Evolutionary conservation across 2,329 filamentous ascomycete species (phyloP).

Genomic region (Pestalotiopsis sp.): DNA sequence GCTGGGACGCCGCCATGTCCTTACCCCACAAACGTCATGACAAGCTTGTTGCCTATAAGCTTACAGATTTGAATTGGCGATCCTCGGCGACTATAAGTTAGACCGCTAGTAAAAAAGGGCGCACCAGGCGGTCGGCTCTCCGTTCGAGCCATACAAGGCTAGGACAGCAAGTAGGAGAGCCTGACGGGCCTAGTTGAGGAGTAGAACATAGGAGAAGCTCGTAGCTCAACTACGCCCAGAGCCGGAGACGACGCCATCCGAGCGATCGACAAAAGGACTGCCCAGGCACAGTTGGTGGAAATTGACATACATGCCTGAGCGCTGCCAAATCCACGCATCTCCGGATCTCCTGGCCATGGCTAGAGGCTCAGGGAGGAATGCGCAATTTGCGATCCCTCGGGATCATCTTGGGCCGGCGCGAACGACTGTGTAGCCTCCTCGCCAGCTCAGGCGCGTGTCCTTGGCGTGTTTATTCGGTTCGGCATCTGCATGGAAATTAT

Average conservation of each 20-base stretch:
- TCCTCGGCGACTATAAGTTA: neutral
- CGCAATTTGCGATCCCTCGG: neutral
- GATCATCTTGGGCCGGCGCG: neutral
- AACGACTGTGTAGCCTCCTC: neutral
- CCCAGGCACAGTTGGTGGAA: neutral
- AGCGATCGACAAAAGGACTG: neutral
- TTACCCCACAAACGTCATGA: conserved; percentile 2
- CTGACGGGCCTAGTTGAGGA: neutral
- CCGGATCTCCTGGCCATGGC: neutral
- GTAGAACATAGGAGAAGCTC: neutral
- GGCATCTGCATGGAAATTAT: no score
- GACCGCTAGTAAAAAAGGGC: neutral
- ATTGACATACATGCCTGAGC: neutral
- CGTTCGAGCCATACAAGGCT: no score
- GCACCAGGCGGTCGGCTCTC: neutral
- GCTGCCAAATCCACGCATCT: neutral
- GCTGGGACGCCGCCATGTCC: neutral
- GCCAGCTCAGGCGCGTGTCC: neutral
- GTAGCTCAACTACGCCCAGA: neutral
- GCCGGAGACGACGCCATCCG: neutral
- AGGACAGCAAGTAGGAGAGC: neutral
- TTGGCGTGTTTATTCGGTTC: no score
- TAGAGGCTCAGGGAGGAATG: neutral
- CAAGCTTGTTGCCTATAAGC: neutral
- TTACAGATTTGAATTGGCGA: neutral